Conservation (phyloP, 148 eudicot species). For the Fagopyrum homotropicum region DNA sequence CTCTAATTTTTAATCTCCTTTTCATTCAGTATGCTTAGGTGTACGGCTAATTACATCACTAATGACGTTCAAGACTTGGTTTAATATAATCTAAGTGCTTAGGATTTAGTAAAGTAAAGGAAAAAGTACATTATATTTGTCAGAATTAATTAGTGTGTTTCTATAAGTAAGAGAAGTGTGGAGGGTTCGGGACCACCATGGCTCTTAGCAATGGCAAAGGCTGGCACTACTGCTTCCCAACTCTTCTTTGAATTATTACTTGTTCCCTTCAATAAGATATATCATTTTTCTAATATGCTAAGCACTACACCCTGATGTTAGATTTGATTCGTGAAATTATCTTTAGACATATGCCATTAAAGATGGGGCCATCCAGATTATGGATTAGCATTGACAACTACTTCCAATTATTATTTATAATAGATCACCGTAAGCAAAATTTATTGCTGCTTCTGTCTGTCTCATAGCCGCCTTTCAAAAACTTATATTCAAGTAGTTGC, state of each 20-base stretch:
- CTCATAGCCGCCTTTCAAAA: neutral
- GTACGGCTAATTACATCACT: neutral
- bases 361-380: neutral
- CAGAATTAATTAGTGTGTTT: neutral
- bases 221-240: neutral
- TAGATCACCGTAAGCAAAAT: neutral
- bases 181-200: slow-evolving; percentile 4
- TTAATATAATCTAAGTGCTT: neutral
- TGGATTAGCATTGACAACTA: neutral
- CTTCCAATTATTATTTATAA: neutral
- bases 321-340: neutral
- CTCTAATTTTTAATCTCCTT: neutral
- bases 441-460: neutral
- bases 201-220: neutral
- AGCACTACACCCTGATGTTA: neutral
- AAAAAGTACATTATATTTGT: neutral
- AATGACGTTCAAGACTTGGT: slow-evolving; percentile 3
- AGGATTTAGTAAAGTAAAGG: neutral
- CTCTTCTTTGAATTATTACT: neutral
- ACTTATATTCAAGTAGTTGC: too few species aligned
- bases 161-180: neutral
- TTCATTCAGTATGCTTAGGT: neutral
- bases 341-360: slow-evolving; percentile 1
- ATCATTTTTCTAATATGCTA: neutral
- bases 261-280: neutral